Evolutionary conservation across 805 yeast species (phyloP).

Genomic region (Helenozyma rhizophorensis): DNA sequence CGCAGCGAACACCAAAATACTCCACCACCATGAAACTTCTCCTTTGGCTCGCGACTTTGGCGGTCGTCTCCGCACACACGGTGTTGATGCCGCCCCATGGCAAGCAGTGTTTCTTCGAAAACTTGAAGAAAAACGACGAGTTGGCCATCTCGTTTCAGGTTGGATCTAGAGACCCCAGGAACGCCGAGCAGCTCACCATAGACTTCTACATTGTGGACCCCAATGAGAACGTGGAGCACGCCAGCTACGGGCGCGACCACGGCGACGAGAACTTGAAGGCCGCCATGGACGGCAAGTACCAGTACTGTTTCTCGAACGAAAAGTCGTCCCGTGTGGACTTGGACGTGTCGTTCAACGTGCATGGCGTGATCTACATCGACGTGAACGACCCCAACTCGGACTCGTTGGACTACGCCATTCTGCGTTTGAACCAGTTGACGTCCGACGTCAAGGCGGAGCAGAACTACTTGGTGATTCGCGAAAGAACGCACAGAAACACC

Average conservation of each 20-base stretch:
- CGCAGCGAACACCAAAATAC: background rate
- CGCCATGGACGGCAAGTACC: conserved; percentile 63
- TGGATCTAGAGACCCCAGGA: conserved; percentile 78
- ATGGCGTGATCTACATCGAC: conserved; percentile 86
- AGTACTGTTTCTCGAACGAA: conserved; percentile 91
- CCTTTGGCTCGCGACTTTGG: conserved; percentile 14
- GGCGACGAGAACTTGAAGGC: conserved; percentile 76
- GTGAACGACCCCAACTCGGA: conserved; percentile 70
- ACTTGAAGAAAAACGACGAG: conserved; percentile 77
- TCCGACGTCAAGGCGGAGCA: conserved; percentile 90
- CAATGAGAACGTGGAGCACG: conserved; percentile 45
- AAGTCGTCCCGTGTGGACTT: conserved; percentile 65
- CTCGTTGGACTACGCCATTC: conserved; percentile 79
- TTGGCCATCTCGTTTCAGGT: conserved; percentile 87
- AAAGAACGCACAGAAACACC: conserved; percentile 96
- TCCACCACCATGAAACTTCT: conserved; percentile 11
- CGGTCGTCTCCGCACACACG: conserved; percentile 58
- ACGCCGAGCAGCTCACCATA: conserved; percentile 57
- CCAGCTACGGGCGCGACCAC: conserved; percentile 59
- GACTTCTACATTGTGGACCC: conserved; percentile 55
- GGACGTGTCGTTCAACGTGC: conserved; percentile 93
- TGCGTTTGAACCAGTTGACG: conserved; percentile 67
- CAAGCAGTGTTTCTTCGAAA: conserved; percentile 84
- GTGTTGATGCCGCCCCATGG: conserved; percentile 80
- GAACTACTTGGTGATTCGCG: conserved; percentile 89